These are phyloP conservation scores for Saturnispora sanitii DNA, from an alignment of 805 yeast genomes.

Conservation along the genomic window DNA sequence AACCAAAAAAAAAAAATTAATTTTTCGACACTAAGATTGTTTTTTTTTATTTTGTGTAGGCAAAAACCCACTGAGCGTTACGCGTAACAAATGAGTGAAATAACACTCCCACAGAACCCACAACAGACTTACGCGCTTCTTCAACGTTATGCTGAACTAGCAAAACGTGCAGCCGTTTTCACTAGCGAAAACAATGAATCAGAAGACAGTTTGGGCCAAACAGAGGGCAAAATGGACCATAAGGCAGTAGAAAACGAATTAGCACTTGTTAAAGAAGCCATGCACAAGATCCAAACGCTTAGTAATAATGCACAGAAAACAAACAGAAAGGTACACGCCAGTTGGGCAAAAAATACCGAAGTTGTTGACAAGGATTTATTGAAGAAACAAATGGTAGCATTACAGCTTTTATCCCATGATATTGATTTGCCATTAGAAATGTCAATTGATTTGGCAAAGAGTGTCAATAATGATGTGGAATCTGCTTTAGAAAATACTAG, in stretches of 20 bases:
- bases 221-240: background rate
- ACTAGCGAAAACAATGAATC: background rate
- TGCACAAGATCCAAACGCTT: conserved; percentile 6
- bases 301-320: conserved; percentile 1
- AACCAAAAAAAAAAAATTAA: too few species aligned
- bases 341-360: conserved; percentile 20
- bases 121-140: conserved; percentile 1
- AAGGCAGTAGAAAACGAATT: conserved; percentile 1
- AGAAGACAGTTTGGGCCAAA: background rate
- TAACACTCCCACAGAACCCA: conserved; percentile 1
- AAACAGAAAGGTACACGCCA: conserved; percentile 21
- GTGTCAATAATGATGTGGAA: conserved; percentile 1
- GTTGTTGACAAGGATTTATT: conserved; percentile 38
- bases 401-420: conserved; percentile 57
- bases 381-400: conserved; percentile 49
- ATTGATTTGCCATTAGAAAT: conserved; percentile 50
- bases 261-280: background rate
- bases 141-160: background rate
- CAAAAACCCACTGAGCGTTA: background rate
- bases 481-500: background rate
- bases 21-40: too few species aligned
- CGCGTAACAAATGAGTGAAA: conserved; percentile 1
- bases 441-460: conserved; percentile 29
- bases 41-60: too few species aligned
- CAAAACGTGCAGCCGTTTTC: too few species aligned